Conservation (phyloP, 305 asterid genomes). For the Rubia balearica region DNA sequence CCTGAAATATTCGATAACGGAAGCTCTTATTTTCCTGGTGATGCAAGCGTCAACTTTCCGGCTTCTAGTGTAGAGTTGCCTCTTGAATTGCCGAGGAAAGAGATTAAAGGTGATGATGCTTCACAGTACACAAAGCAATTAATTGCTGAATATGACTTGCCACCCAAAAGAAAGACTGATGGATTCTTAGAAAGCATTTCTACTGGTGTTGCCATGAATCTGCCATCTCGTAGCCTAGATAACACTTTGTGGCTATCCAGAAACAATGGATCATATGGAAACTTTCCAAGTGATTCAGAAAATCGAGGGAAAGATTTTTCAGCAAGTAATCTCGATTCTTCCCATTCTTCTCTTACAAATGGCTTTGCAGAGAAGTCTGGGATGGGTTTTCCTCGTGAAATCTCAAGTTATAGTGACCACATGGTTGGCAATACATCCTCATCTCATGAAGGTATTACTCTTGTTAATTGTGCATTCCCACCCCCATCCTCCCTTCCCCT, state of each 20-base stretch:
- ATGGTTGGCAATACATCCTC: slow-evolving; percentile 34
- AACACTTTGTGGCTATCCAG: slow-evolving; percentile 29
- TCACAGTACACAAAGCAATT: slow-evolving; percentile 13
- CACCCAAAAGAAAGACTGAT: slow-evolving; percentile 30
- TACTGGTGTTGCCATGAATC: slow-evolving; percentile 25
- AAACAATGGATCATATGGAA: slow-evolving; percentile 28
- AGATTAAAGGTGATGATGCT: slow-evolving; percentile 32
- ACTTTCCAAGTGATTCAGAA: slow-evolving; percentile 29
- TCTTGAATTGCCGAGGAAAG: slow-evolving; percentile 29
- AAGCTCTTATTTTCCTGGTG: slow-evolving; percentile 28
- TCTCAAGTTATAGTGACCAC: slow-evolving; percentile 31
- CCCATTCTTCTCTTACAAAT: slow-evolving; percentile 33
- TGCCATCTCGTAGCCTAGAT: slow-evolving; percentile 31
- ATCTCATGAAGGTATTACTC: slow-evolving; percentile 47
- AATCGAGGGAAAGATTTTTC: slow-evolving; percentile 34
- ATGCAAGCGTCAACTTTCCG: slow-evolving; percentile 25
- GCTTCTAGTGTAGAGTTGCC: slow-evolving; percentile 15
- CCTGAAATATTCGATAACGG: slow-evolving; percentile 27
- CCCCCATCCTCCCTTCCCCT: background rate
- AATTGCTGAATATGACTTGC: slow-evolving; percentile 26
- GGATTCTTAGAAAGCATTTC: slow-evolving; percentile 36
- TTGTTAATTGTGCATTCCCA: slow-evolving; percentile 8
- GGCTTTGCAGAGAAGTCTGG: slow-evolving; percentile 33
- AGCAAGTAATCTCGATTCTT: slow-evolving; percentile 28
- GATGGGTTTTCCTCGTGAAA: slow-evolving; percentile 30